These are phyloP conservation scores for Aspergillus piperis DNA, from an alignment of 2,329 filamentous ascomycete genomes.

Conservation along the genomic window DNA sequence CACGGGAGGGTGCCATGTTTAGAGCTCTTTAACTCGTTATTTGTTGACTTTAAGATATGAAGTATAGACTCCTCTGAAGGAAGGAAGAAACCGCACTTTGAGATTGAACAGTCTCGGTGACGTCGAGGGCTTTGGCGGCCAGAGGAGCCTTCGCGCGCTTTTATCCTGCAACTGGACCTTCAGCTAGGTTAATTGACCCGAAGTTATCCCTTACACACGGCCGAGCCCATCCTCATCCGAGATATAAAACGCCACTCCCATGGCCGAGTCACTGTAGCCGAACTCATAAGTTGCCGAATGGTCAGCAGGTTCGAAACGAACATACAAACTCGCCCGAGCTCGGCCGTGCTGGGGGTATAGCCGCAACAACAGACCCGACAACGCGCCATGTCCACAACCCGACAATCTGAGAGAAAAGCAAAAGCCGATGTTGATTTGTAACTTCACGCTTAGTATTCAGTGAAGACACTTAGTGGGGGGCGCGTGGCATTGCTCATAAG, in stretches of 20 bases:
- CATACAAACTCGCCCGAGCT: not conserved
- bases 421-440: not conserved
- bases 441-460: not conserved
- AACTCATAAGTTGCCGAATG: not conserved
- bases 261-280: not conserved
- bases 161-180: not conserved
- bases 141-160: not conserved
- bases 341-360: not conserved
- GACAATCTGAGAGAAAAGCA: not conserved
- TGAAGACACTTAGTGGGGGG: not conserved
- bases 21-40: too few species aligned
- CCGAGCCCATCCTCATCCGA: not conserved
- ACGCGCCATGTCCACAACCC: not conserved
- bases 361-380: not conserved
- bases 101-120: not conserved
- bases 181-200: not conserved
- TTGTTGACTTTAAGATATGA: too few species aligned
- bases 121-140: not conserved
- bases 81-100: not conserved
- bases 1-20: slow-evolving; percentile 1
- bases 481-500: not conserved
- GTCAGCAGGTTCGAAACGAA: not conserved
- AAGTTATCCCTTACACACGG: not conserved
- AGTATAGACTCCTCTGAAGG: too few species aligned
- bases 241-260: not conserved